Evolutionary conservation across 345 rosid species (phyloP).

Genomic region (Eucalyptus shirleyi): DNA sequence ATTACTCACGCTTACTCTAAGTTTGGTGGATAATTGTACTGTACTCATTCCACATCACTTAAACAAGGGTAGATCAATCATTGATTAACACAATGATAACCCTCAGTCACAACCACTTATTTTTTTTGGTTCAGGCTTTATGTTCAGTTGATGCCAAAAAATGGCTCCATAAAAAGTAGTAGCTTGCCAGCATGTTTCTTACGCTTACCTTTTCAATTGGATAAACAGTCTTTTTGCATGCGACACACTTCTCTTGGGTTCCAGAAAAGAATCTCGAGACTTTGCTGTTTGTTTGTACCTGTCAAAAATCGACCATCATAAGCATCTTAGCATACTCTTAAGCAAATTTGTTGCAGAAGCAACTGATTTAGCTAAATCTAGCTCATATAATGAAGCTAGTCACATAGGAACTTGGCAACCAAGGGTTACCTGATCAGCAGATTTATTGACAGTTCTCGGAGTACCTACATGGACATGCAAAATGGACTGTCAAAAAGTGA

Average conservation of each 20-base stretch:
- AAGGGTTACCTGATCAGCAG: constrained; percentile 38
- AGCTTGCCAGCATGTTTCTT: background rate
- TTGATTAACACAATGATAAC: background rate
- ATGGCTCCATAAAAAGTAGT: background rate
- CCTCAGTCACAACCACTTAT: background rate
- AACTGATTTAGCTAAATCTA: background rate
- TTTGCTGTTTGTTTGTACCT: constrained; percentile 40
- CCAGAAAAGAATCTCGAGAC: constrained; percentile 64
- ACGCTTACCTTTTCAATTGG: constrained; percentile 54
- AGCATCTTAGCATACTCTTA: background rate
- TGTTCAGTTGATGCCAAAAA: background rate
- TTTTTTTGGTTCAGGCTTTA: background rate
- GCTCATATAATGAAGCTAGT: background rate
- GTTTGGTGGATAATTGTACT: background rate
- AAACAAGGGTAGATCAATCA: background rate
- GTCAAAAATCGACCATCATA: background rate
- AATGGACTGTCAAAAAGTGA: background rate
- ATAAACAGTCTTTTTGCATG: constrained; percentile 71
- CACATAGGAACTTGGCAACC: background rate
- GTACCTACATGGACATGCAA: constrained; percentile 22
- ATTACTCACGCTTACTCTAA: background rate
- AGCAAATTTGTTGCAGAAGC: background rate
- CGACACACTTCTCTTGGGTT: constrained; percentile 68
- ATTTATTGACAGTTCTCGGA: constrained; percentile 38
- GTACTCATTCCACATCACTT: background rate